A percentile compares a stretch with the other conserved stretches of the same genome.
phyloP scores from a whole-genome alignment of 139 green algal genomes.

The Picochlorum sp. region DNA sequence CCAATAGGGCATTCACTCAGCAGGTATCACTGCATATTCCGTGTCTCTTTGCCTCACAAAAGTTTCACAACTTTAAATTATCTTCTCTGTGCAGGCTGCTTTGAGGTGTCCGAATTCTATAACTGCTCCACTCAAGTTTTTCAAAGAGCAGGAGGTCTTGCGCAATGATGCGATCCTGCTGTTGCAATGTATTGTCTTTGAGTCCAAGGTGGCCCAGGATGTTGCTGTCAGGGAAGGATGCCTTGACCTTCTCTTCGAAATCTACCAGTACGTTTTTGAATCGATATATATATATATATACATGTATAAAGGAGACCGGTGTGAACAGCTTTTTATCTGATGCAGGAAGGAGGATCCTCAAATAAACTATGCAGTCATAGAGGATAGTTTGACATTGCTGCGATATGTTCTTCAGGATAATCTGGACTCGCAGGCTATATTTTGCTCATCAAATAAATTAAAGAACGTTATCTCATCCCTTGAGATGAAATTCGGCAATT shows the following conservation, averaged over 20 bases:
- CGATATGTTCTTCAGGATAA: slow-evolving; percentile 1
- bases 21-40: not conserved
- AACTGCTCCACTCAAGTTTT: slow-evolving; percentile 57
- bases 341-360: not conserved
- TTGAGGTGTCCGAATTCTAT: not conserved
- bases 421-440: not conserved
- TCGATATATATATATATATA: not conserved
- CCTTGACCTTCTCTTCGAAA: slow-evolving; percentile 69
- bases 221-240: slow-evolving; percentile 85
- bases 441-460: not conserved
- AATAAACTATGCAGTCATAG: not conserved
- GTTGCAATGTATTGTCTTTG: slow-evolving; percentile 56
- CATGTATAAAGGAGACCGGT: not conserved
- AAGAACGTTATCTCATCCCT: not conserved
- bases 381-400: not conserved
- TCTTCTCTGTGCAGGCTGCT: not conserved
- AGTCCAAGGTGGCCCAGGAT: slow-evolving; percentile 68
- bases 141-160: slow-evolving; percentile 67
- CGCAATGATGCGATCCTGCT: slow-evolving; percentile 78
- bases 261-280: not conserved
- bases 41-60: not conserved
- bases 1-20: slow-evolving; percentile 8
- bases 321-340: not conserved
- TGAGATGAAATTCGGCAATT: not conserved
- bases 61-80: no score